Base-by-base conservation (phyloP, 208 protist genomes). In the Endotrypanum monterogeii region DNA sequence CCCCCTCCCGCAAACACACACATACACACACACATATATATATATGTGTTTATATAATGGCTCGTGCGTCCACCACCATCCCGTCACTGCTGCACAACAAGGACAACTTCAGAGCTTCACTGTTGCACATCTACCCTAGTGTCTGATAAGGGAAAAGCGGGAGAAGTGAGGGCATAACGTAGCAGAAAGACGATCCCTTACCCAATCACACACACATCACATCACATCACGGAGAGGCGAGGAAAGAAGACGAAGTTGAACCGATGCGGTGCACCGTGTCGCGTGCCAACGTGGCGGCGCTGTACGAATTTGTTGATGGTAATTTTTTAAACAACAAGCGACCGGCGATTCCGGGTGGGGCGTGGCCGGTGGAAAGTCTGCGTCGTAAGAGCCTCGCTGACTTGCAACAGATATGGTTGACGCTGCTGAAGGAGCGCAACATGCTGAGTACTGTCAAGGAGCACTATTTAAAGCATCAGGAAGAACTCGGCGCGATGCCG, bases 371-470 rank as follows among this genome's bases (percentile, higher is more conserved):
- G 63, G 86, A 90, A 58, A 88, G 87, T 58, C 85, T 98, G 20
- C 90, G 92, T 58, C 69, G 76, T 16, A 98, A 98, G 78, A 95
- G 89, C 51, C 86, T 98, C 30, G 91, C 87, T 12, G 96, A 98
- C 82, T 79, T 98, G 20, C 96, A 98, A 73, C 90, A 96, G 75
- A 89, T 98, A 50, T 98, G 96, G 95, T 91, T 97, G 60, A 54
- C 87, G 4, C 78, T 98, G 28, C 37, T 97, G 52, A 98, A 96
- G 81, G 96, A 98, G 82, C 88, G 91, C 76, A 98, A 98, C 81
- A 97, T 97, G 89, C 83, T 98, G 50, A 70, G 73, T 63, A 92
- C 89, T 20, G 87, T 82, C 55, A 92, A 93, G 71, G 84, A 89
- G 73, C 93, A 97, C 81, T 97, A 98, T 76, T 81, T 95, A 46